These are phyloP conservation scores for Juncus inflexus DNA, from an alignment of 176 grass and related monocot genomes.

Conservation along the genomic window DNA sequence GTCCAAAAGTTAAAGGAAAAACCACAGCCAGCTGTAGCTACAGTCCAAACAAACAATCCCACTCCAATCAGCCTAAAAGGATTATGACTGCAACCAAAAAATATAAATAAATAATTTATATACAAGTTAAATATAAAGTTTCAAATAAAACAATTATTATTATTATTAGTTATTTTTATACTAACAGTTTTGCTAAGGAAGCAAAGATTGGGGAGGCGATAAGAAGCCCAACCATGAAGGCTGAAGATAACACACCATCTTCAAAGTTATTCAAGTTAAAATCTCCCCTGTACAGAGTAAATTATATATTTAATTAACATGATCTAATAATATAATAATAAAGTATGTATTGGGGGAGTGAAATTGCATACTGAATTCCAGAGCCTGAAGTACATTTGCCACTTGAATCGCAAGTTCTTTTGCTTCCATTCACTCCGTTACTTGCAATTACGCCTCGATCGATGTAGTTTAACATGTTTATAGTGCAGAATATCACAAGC, in stretches of 20 bases:
- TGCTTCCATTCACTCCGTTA: conserved; percentile 94
- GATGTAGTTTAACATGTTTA: conserved; percentile 98
- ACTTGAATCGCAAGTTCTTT: conserved; percentile 47
- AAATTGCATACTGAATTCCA: conserved; percentile 89
- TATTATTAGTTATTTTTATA: background rate
- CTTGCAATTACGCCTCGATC: conserved; percentile 97
- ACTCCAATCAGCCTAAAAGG: conserved; percentile 98
- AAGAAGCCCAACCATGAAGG: conserved; percentile 98
- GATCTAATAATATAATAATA: conserved; percentile 1
- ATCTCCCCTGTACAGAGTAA: conserved; percentile 50
- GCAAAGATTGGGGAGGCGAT: conserved; percentile 89
- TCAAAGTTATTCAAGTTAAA: conserved; percentile 91
- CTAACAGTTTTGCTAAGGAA: conserved; percentile 74
- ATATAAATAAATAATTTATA: conserved; percentile 6
- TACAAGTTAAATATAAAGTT: background rate
- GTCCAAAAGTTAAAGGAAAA: conserved; percentile 95
- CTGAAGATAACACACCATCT: conserved; percentile 94
- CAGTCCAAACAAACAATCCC: conserved; percentile 87
- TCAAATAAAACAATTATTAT: background rate
- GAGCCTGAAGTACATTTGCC: conserved; percentile 73
- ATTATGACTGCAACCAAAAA: conserved; percentile 57
- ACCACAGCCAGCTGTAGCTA: conserved; percentile 94
- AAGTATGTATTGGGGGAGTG: conserved; percentile 14
- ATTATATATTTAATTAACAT: conserved; percentile 8
- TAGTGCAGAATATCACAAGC: conserved; percentile 86